Conservation (phyloP, 164 flowering plant genomes). For the Aristolochia californica region DNA sequence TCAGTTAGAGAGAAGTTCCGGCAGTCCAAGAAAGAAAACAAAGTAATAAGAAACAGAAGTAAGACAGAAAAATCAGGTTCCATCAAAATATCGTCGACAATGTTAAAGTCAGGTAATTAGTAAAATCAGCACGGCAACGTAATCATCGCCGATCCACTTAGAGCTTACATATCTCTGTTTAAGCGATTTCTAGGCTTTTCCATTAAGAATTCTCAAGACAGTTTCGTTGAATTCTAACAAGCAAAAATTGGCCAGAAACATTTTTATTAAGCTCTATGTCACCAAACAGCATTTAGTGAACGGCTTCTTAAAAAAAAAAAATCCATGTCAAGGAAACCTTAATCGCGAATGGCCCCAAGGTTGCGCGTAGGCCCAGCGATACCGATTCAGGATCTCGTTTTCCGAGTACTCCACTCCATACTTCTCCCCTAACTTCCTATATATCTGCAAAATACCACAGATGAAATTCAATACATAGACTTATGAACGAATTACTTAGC, state of each 20-base stretch:
- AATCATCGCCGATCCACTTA: not conserved
- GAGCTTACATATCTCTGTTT: not conserved
- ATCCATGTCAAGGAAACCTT: conserved; percentile 29
- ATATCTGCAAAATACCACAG: conserved; percentile 36
- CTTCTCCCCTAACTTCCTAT: conserved; percentile 82
- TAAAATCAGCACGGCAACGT: not conserved
- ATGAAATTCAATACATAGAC: not conserved
- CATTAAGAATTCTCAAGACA: not conserved
- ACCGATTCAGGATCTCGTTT: conserved; percentile 64
- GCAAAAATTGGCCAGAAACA: no score
- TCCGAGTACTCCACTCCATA: conserved; percentile 88
- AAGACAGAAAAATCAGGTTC: not conserved
- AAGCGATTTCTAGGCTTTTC: not conserved
- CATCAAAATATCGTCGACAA: not conserved
- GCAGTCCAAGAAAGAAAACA: not conserved
- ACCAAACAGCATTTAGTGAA: not conserved
- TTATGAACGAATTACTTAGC: not conserved
- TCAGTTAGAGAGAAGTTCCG: not conserved
- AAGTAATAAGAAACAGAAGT: not conserved
- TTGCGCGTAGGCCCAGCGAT: conserved; percentile 84
- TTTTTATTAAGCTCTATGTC: not conserved
- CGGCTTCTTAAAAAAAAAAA: not conserved
- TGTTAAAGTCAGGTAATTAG: not conserved
- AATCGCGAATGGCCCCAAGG: conserved; percentile 93
- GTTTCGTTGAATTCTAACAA: no score